phyloP scores from a whole-genome alignment of 768 basidiomycete species.

The Rhodotorula sphaerocarpa region DNA sequence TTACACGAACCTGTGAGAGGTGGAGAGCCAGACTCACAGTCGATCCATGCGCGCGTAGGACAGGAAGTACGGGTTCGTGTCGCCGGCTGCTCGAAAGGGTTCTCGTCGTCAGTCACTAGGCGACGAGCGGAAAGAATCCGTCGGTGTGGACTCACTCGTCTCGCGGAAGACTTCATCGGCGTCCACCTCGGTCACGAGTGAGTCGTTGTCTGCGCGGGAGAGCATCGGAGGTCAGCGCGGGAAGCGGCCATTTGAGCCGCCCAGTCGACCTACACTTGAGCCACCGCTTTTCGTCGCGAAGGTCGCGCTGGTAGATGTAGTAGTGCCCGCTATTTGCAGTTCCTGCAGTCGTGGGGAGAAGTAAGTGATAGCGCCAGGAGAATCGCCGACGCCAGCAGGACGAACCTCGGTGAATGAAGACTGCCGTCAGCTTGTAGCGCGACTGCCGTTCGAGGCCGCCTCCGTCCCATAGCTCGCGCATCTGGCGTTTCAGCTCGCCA shows the following conservation, averaged over 20 bases:
- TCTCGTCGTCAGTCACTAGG: not conserved
- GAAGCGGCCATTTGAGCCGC: no score
- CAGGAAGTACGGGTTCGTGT: slow-evolving; percentile 43
- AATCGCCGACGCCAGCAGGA: slow-evolving; percentile 42
- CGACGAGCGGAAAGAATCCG: slow-evolving; percentile 10
- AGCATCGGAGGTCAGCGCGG: not conserved
- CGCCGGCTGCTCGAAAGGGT: slow-evolving; percentile 7
- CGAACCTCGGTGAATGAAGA: slow-evolving; percentile 83
- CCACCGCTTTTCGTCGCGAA: slow-evolving; percentile 51
- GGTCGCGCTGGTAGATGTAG: slow-evolving; percentile 75
- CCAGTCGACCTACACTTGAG: slow-evolving; percentile 54
- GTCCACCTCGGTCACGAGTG: slow-evolving; percentile 64
- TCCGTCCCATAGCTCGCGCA: slow-evolving; percentile 69
- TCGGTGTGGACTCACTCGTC: slow-evolving; percentile 49
- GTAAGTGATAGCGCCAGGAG: no score
- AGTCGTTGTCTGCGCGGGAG: slow-evolving; percentile 66
- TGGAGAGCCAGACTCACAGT: not conserved
- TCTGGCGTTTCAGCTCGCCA: slow-evolving; percentile 50
- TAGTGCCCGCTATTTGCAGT: slow-evolving; percentile 60
- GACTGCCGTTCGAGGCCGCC: slow-evolving; percentile 50
- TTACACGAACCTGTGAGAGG: no score
- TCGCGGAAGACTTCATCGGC: slow-evolving; percentile 80
- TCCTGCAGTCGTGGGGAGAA: no score
- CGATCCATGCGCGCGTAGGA: slow-evolving; percentile 44
- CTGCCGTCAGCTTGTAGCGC: slow-evolving; percentile 80